A percentile compares a stretch with the other conserved stretches of the same genome.
phyloP scores from a whole-genome alignment of 306 rosid species.

The Pachyrhizus erosus region DNA sequence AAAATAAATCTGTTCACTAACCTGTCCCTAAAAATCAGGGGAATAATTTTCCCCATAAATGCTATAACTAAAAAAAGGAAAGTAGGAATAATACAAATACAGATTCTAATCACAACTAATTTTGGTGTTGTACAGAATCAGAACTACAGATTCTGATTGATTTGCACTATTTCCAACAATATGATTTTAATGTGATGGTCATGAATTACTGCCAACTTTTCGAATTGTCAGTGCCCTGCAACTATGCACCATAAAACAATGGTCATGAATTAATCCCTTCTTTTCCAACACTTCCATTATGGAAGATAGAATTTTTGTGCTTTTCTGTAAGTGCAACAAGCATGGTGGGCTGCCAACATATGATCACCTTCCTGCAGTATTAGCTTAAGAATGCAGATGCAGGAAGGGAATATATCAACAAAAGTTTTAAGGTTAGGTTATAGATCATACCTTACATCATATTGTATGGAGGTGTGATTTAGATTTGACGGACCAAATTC shows the following conservation, averaged over 20 bases:
- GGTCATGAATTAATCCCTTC: neutral
- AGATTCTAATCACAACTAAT: too few species aligned
- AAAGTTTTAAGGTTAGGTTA: slow-evolving; percentile 7
- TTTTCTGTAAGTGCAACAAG: neutral
- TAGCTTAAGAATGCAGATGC: slow-evolving; percentile 17
- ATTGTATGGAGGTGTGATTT: slow-evolving; percentile 22
- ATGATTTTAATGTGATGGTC: slow-evolving; percentile 23
- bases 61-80: too few species aligned
- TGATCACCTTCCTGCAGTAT: slow-evolving; percentile 13
- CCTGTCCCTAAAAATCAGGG: too few species aligned
- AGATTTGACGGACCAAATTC: slow-evolving; percentile 4
- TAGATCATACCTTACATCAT: neutral
- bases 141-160: too few species aligned
- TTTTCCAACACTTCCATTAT: slow-evolving; percentile 3
- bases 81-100: too few species aligned
- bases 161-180: too few species aligned
- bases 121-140: too few species aligned
- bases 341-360: slow-evolving; percentile 3
- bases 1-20: too few species aligned
- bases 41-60: too few species aligned
- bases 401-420: neutral
- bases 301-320: neutral
- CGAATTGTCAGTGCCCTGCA: neutral
- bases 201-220: slow-evolving; percentile 26
- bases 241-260: slow-evolving; percentile 1